Conservation (phyloP, 768 basidiomycete species). For the Leccinum variicolor region DNA sequence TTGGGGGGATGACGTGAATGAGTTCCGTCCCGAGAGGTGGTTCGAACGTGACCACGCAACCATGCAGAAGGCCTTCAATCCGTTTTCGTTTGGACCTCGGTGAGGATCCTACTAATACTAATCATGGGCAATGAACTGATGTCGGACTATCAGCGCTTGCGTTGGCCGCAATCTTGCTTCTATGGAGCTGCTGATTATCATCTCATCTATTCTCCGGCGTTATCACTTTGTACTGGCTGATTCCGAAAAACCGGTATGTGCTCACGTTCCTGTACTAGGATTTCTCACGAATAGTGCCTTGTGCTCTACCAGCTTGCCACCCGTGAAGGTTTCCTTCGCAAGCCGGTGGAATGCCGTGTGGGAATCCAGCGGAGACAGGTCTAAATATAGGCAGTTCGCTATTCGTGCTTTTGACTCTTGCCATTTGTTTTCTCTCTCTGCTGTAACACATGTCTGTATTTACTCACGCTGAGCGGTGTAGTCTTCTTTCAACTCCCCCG, state of each 20-base stretch:
- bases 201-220: slow-evolving; percentile 74
- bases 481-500: not conserved
- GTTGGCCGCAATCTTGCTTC: slow-evolving; percentile 81
- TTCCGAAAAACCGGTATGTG: slow-evolving; percentile 52
- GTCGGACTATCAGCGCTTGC: slow-evolving; percentile 52
- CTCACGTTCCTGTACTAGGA: not conserved
- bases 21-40: slow-evolving; percentile 82
- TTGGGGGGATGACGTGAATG: slow-evolving; percentile 80
- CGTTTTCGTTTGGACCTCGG: slow-evolving; percentile 83
- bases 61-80: slow-evolving; percentile 76
- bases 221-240: slow-evolving; percentile 70
- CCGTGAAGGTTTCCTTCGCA: slow-evolving; percentile 84
- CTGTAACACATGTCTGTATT: not conserved
- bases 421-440: slow-evolving; percentile 2
- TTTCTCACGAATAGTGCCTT: slow-evolving; percentile 6
- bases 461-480: not conserved
- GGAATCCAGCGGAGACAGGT: slow-evolving; percentile 64
- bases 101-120: slow-evolving; percentile 20
- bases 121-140: not conserved
- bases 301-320: slow-evolving; percentile 56
- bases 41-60: slow-evolving; percentile 61
- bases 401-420: not conserved
- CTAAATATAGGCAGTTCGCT: not conserved
- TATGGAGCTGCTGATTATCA: slow-evolving; percentile 76
- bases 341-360: slow-evolving; percentile 70